Conservation (phyloP, 176 grass and related monocot genomes). For the Paspalum notatum region DNA sequence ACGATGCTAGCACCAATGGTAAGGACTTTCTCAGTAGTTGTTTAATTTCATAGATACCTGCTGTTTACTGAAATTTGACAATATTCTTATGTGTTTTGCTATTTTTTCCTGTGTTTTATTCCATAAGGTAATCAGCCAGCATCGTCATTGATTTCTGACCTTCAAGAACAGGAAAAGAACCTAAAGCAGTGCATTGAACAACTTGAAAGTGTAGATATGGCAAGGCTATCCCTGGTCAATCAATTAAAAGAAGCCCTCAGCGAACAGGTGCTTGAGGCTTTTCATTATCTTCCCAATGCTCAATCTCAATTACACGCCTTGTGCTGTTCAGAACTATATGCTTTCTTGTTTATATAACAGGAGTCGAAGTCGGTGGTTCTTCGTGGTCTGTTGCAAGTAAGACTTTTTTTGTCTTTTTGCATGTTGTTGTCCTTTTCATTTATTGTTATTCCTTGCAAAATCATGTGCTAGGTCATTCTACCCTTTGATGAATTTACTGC, state of each 20-base stretch:
- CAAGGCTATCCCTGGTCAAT: conserved; percentile 63
- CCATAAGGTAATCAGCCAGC: conserved; percentile 73
- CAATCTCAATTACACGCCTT: neutral
- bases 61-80: conserved; percentile 8
- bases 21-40: conserved; percentile 36
- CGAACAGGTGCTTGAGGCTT: conserved; percentile 70
- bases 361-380: conserved; percentile 69
- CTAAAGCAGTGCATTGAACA: conserved; percentile 68
- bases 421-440: conserved; percentile 21
- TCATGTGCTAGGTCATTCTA: neutral
- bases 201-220: conserved; percentile 56
- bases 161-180: conserved; percentile 70
- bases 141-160: conserved; percentile 54
- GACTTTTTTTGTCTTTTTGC: conserved; percentile 25
- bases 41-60: conserved; percentile 21
- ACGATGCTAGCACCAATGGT: conserved; percentile 70
- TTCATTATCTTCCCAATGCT: conserved; percentile 27
- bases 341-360: conserved; percentile 55
- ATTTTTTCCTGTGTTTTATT: conserved; percentile 18
- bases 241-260: conserved; percentile 74
- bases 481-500: neutral
- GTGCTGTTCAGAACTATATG: conserved; percentile 21
- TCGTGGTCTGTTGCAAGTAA: conserved; percentile 77
- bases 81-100: conserved; percentile 20
- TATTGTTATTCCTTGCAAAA: conserved; percentile 31